phyloP scores from a whole-genome alignment of 23 red algal species.

The Gracilaria caudata region DNA sequence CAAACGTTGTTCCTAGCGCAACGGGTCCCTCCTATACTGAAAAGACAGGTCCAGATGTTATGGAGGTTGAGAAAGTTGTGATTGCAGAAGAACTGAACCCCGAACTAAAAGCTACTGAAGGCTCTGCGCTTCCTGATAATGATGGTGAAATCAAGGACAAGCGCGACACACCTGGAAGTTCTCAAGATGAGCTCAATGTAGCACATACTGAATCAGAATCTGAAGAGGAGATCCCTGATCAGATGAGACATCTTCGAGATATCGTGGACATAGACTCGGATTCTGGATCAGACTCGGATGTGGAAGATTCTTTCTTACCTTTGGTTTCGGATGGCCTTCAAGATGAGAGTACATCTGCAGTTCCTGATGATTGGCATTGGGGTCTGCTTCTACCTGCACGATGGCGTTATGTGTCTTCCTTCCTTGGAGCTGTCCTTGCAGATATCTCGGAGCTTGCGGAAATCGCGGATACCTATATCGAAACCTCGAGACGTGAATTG shows the following conservation, averaged over 20 bases:
- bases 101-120: neutral
- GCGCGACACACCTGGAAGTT: neutral
- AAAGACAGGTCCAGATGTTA: neutral
- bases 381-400: neutral
- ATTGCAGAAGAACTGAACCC: neutral
- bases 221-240: conserved; percentile 39
- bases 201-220: neutral
- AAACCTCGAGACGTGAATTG: conserved; percentile 23
- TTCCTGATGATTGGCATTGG: conserved; percentile 40
- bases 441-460: neutral
- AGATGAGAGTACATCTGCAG: neutral
- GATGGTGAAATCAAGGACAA: neutral
- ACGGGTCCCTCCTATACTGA: neutral
- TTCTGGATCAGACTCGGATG: conserved; percentile 24
- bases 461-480: conserved; percentile 40
- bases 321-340: neutral
- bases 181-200: conserved; percentile 2
- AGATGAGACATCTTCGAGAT: conserved; percentile 42
- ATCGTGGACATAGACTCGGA: conserved; percentile 24
- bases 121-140: neutral
- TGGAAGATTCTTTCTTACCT: neutral
- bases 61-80: neutral
- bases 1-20: neutral
- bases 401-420: conserved; percentile 11
- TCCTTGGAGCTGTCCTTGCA: neutral